phyloP scores from a whole-genome alignment of 2,329 filamentous ascomycete species.

The Zopfia rhizophila region DNA sequence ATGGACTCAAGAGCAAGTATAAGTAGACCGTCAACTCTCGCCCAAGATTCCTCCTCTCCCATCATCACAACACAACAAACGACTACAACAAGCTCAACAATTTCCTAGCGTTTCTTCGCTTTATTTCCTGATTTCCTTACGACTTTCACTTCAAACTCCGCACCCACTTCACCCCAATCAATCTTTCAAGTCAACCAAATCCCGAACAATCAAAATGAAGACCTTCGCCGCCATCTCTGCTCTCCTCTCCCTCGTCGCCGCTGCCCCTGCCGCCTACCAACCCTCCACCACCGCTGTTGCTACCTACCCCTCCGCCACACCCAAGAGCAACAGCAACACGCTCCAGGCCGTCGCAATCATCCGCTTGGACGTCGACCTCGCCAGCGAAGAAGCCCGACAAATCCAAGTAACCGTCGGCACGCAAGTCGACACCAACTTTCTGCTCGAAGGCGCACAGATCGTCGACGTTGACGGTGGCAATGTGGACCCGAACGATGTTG shows the following conservation, averaged over 20 bases:
- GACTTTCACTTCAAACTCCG: no score
- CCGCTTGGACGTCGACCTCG: no score
- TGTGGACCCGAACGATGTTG: not conserved
- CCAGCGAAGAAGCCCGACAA: not conserved
- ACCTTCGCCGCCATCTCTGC: slow-evolving; percentile 18
- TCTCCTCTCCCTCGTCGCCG: slow-evolving; percentile 12
- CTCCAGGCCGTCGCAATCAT: not conserved
- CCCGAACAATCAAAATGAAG: slow-evolving; percentile 30
- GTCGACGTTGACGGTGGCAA: not conserved
- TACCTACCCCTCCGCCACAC: slow-evolving; percentile 2
- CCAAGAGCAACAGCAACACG: not conserved
- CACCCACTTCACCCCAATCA: no score
- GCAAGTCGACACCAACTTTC: slow-evolving; percentile 1
- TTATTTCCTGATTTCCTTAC: no score
- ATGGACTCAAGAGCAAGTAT: no score
- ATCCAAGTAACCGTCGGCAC: not conserved
- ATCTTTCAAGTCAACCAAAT: no score
- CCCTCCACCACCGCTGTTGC: slow-evolving; percentile 1
- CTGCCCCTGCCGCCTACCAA: slow-evolving; percentile 1
- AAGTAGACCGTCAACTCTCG: no score
- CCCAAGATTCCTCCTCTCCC: no score
- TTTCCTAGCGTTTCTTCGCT: no score
- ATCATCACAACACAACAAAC: no score
- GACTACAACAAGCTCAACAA: no score
- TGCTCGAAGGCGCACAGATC: slow-evolving; percentile 1